Evolutionary conservation across 768 basidiomycete species (phyloP), one percentile per base, ranked within the genome.

Genomic region (Mycena galericulata): DNA sequence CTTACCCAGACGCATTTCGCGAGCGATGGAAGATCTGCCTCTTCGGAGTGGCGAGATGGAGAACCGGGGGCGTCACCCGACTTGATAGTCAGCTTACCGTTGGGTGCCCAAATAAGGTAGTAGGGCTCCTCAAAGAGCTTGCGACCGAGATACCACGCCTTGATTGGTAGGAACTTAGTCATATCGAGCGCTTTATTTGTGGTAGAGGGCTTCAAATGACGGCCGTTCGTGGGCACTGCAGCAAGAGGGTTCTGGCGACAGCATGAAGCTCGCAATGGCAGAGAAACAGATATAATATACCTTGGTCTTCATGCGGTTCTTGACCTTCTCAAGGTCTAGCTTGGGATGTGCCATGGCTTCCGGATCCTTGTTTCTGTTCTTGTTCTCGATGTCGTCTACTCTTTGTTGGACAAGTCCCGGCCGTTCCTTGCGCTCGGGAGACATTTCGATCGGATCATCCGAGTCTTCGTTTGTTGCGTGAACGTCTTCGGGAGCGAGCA

Each of bases 71-170:
- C 40, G 8, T 50, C 43, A 27, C 58, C 65, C 24, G 61, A 55
- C 29, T 49, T 38, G 24, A 67, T 55, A 14, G 20, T 59, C 20
- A 71, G 20, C n/a, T 38, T 69, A n/a, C 50, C 54, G 9, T 40
- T 26, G 20, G 36, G 8, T 50, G 38, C 46, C 26, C 47, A 61
- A 14, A 63, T 26, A 46, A 62, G 54, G 34, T 64, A 68, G 47
- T 65, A 71, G 17, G 70, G 38, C 14, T 67, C 68, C 0, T 50
- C 46, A 38, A 70, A 70, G 32, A 57, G 65, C 54, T 74, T 74
- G 34, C 50, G 66, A 4, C 78, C 78, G 36, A 75, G 63, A 66
- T 66, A 75, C 73, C 74, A 75, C 24, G 73, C 75, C 56, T 70
- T 68, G n/a, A 77, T 61, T 36, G 75, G 73, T 34, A 77, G 22